These are phyloP conservation scores for Smittium mucronatum DNA, from an alignment of 371 early-diverging fungal genomes.

Conservation along the genomic window DNA sequence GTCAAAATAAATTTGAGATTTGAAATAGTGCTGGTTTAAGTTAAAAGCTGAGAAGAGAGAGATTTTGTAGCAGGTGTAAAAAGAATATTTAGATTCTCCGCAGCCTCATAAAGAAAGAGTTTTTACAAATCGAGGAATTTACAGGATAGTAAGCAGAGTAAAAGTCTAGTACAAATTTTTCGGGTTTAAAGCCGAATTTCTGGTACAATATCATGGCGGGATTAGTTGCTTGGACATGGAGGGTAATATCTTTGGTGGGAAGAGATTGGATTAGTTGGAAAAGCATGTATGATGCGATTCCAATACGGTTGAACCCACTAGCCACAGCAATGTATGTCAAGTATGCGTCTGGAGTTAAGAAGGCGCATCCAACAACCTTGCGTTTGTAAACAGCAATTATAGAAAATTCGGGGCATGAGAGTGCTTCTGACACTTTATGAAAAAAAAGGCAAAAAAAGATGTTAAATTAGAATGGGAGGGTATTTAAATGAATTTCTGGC, in stretches of 20 bases:
- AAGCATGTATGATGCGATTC: conserved; percentile 78
- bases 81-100: conserved; percentile 46
- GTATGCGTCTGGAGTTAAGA: conserved; percentile 88
- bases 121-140: conserved; percentile 61
- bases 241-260: conserved; percentile 66
- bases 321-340: conserved; percentile 79
- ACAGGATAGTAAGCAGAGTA: conserved; percentile 81
- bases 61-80: too few relatives aligned
- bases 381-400: conserved; percentile 71
- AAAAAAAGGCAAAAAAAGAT: too few relatives aligned
- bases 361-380: conserved; percentile 68
- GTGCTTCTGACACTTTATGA: conserved; percentile 63
- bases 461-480: too few relatives aligned
- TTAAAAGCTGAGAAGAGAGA: too few relatives aligned
- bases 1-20: too few relatives aligned
- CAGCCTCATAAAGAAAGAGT: conserved; percentile 77
- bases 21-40: too few relatives aligned
- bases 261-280: conserved; percentile 66
- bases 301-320: conserved; percentile 73
- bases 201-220: conserved; percentile 92
- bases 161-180: conserved; percentile 78
- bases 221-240: conserved; percentile 90
- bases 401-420: conserved; percentile 75
- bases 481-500: too few relatives aligned
- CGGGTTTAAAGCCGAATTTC: conserved; percentile 88